Conservation (phyloP, 192 early-diverging fungal genomes). For the Podochytrium sp. region DNA sequence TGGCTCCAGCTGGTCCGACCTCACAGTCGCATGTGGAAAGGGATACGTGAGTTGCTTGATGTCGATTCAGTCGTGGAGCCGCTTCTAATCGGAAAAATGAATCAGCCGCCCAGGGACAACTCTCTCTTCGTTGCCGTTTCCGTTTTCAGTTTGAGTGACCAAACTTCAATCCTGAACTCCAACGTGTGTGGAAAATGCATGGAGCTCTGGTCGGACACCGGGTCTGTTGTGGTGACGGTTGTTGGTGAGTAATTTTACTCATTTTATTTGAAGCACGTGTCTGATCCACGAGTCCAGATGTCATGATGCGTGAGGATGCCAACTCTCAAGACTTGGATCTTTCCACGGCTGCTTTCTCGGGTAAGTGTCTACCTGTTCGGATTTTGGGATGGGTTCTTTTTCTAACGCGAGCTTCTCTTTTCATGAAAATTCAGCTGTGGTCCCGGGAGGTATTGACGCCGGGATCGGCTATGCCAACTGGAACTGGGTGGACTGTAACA, state of each 20-base stretch:
- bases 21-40: not conserved
- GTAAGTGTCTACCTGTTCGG: no score
- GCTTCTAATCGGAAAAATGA: not conserved
- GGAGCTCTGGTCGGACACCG: not conserved
- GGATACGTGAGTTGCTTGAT: not conserved
- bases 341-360: not conserved
- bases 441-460: not conserved
- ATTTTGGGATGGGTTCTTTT: no score
- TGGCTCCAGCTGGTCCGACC: not conserved
- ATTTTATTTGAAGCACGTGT: no score
- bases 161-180: constrained; percentile 3
- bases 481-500: constrained; percentile 1
- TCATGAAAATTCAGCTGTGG: not conserved
- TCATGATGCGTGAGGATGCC: constrained; percentile 7
- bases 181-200: constrained; percentile 10
- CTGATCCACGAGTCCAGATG: no score
- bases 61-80: not conserved
- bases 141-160: not conserved
- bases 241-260: constrained; percentile 6
- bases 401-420: no score
- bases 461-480: not conserved
- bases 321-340: constrained; percentile 2
- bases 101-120: no score
- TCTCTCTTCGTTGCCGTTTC: constrained; percentile 14
- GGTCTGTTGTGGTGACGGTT: not conserved